phyloP scores from a whole-genome alignment of 2,329 filamentous ascomycete species.

The Thielaviopsis euricoi region DNA sequence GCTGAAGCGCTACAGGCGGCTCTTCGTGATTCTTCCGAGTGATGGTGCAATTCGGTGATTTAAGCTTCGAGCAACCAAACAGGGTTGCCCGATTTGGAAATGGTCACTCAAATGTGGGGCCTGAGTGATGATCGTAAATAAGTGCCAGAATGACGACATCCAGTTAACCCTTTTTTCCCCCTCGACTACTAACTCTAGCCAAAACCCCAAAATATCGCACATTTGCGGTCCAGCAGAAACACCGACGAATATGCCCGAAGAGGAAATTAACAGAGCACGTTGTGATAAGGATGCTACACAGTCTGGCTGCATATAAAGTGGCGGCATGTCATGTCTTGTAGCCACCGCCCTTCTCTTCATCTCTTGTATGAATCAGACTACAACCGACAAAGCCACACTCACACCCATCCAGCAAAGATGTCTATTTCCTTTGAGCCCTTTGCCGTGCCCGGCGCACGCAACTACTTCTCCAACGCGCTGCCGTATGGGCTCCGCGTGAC shows the following conservation, averaged over 20 bases:
- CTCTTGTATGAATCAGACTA: too few species aligned
- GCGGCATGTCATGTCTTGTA: background rate
- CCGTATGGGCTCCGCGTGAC: constrained; percentile 10
- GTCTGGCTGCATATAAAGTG: background rate
- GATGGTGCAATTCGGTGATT: background rate
- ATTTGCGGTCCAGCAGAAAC: too few species aligned
- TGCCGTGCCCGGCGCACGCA: constrained; percentile 11
- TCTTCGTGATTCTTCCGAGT: background rate
- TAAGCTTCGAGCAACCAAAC: background rate
- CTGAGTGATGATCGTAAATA: background rate
- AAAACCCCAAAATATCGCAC: too few species aligned
- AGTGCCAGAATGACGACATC: background rate
- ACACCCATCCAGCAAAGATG: background rate
- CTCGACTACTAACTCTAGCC: too few species aligned
- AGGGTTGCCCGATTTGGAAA: background rate
- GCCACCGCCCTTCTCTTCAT: too few species aligned
- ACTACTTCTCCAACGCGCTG: constrained; percentile 9
- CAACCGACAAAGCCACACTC: too few species aligned
- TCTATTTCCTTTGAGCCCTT: constrained; percentile 8
- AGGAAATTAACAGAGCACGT: too few species aligned
- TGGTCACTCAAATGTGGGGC: too few species aligned
- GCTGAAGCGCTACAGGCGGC: too few species aligned
- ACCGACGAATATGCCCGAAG: too few species aligned
- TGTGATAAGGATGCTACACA: background rate
- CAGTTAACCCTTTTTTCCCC: background rate